Percentiles rank a stretch among this genome's conserved stretches.
Conservation (phyloP, 441 rosid species). For the Aquilaria agallochum region DNA sequence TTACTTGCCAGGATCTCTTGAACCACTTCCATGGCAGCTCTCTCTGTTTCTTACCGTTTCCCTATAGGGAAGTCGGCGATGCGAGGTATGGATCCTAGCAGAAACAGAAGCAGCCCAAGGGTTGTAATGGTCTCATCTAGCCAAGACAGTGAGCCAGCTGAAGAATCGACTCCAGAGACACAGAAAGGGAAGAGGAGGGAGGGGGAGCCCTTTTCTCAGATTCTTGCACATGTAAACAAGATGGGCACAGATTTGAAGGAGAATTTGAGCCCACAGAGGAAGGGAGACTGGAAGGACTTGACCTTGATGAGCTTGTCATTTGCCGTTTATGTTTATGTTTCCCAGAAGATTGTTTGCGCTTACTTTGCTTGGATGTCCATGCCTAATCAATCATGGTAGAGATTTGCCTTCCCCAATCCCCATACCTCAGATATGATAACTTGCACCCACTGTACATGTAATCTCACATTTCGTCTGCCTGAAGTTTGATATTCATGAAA, state of each 20-base stretch:
- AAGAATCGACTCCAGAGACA: conserved; percentile 13
- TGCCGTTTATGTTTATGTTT: conserved; percentile 78
- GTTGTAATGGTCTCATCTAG: conserved; percentile 22
- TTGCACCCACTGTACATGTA: too few species aligned
- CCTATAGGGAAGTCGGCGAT: conserved; percentile 12
- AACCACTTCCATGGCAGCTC: conserved; percentile 44
- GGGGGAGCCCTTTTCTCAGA: conserved; percentile 9
- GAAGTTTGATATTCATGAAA: too few species aligned
- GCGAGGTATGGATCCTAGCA: conserved; percentile 19
- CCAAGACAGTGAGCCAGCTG: conserved; percentile 28
- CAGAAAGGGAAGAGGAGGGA: conserved; percentile 26
- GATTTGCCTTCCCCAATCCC: neutral
- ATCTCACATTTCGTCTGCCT: too few species aligned
- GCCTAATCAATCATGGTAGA: conserved; percentile 59
- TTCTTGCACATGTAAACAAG: conserved; percentile 18
- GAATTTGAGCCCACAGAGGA: conserved; percentile 47
- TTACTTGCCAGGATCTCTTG: neutral
- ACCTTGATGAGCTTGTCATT: conserved; percentile 74
- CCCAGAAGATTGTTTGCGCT: conserved; percentile 74
- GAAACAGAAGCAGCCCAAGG: conserved; percentile 17
- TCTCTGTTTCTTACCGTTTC: conserved; percentile 28
- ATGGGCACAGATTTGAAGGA: conserved; percentile 36
- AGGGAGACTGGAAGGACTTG: conserved; percentile 81
- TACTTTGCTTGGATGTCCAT: conserved; percentile 64
- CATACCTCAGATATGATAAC: too few species aligned